Evolutionary conservation across 768 basidiomycete genomes (phyloP).

Genomic region (Pluteus cervinus): DNA sequence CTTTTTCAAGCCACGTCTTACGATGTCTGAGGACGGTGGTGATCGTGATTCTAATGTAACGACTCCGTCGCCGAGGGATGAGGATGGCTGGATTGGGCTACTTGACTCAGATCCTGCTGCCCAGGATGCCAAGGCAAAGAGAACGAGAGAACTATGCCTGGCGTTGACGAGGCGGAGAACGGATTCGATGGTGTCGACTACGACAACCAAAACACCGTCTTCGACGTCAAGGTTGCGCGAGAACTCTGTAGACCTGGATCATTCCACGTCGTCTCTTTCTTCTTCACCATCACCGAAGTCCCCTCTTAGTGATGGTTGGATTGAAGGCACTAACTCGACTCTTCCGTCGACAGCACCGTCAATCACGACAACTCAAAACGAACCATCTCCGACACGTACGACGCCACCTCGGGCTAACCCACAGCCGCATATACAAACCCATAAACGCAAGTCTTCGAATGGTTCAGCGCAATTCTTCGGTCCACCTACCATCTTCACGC

Average conservation of each 20-base stretch:
- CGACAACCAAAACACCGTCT: conserved; percentile 11
- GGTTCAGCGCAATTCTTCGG: too few species aligned
- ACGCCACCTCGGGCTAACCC: too few species aligned
- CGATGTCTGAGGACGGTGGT: conserved; percentile 34
- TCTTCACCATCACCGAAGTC: conserved; percentile 21
- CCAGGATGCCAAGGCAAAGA: conserved; percentile 27
- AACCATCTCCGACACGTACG: too few species aligned
- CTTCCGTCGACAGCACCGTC: too few species aligned
- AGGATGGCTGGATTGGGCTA: conserved; percentile 40
- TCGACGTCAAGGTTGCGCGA: conserved; percentile 6
- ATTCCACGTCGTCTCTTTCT: conserved; percentile 18
- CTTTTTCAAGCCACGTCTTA: conserved; percentile 26
- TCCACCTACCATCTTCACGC: too few species aligned
- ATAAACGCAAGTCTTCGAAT: too few species aligned
- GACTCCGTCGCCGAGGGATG: conserved; percentile 30
- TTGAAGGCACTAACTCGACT: conserved; percentile 29
- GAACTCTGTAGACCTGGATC: conserved; percentile 6
- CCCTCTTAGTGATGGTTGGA: conserved; percentile 30
- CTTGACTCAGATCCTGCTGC: conserved; percentile 15
- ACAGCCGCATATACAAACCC: too few species aligned
- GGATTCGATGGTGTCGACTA: conserved; percentile 28
- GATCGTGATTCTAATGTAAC: conserved; percentile 23
- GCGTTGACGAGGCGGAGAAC: conserved; percentile 35
- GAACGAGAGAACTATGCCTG: conserved; percentile 36
- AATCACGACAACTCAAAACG: too few species aligned